Percentiles rank a stretch among this genome's conserved stretches.
These are phyloP conservation scores for Penicillium soppii DNA, from an alignment of 495 filamentous ascomycete species.

Conservation along the genomic window DNA sequence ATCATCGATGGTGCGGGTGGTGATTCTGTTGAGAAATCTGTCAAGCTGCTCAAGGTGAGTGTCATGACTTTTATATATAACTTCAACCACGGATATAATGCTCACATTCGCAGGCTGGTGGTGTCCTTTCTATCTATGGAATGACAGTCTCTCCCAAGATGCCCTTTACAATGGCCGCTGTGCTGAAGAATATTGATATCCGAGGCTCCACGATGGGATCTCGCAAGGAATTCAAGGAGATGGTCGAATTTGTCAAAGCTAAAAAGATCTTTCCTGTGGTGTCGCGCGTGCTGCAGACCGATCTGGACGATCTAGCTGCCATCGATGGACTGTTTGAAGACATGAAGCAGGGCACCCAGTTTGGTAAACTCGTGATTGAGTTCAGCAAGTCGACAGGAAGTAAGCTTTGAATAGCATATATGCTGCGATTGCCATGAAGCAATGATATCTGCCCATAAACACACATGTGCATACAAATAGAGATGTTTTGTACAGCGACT, in stretches of 20 bases:
- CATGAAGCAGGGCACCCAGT: slow-evolving; percentile 72
- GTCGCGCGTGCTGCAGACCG: slow-evolving; percentile 54
- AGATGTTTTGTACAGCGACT: not conserved
- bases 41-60: slow-evolving; percentile 56
- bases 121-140: slow-evolving; percentile 68
- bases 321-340: slow-evolving; percentile 72
- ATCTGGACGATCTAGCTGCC: slow-evolving; percentile 62
- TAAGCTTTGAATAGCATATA: slow-evolving; percentile 38
- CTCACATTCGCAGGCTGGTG: slow-evolving; percentile 48
- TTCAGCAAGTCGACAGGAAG: slow-evolving; percentile 41
- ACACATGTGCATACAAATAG: not conserved
- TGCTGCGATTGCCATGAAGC: not conserved
- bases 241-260: slow-evolving; percentile 69
- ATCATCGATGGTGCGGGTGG: slow-evolving; percentile 79
- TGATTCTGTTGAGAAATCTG: slow-evolving; percentile 60
- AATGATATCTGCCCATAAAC: not conserved
- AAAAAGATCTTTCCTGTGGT: slow-evolving; percentile 66
- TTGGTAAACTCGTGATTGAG: slow-evolving; percentile 74
- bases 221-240: slow-evolving; percentile 69
- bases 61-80: not conserved
- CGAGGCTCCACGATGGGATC: slow-evolving; percentile 75
- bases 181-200: slow-evolving; percentile 75
- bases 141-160: slow-evolving; percentile 77
- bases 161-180: slow-evolving; percentile 67
- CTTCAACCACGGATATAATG: not conserved